Percentiles rank a stretch among this genome's conserved stretches.
Evolutionary conservation across 306 rosid species (phyloP).

Genomic region (Ziziphus jujuba): DNA sequence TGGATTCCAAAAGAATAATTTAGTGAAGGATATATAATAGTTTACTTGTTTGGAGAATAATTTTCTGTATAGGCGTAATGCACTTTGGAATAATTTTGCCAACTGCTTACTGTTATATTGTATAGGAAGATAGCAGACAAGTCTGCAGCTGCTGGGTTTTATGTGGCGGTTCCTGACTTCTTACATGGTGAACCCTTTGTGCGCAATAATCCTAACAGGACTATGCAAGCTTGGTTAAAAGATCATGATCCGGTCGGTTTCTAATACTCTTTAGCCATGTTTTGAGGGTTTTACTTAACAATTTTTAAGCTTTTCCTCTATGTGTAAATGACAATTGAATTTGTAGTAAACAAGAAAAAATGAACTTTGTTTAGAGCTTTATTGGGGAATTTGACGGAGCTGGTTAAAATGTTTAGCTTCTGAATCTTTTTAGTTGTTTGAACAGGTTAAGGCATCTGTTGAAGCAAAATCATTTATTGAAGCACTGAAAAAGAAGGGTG

Average conservation of each 20-base stretch:
- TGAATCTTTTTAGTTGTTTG: not conserved
- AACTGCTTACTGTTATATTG: constrained; percentile 3
- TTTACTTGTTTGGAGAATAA: not conserved
- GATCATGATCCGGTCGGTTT: constrained; percentile 45
- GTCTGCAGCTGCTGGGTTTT: constrained; percentile 48
- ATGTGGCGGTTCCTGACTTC: constrained; percentile 67
- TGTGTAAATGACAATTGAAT: too few species aligned
- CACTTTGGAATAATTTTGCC: not conserved
- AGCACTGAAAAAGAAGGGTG: constrained; percentile 56
- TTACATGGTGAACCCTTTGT: constrained; percentile 53
- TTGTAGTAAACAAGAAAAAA: too few species aligned
- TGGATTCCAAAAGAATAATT: constrained; percentile 1
- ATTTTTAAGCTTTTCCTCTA: too few species aligned
- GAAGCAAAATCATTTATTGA: constrained; percentile 49
- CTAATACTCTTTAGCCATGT: not conserved
- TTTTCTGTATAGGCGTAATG: not conserved
- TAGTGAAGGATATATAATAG: not conserved
- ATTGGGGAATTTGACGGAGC: too few species aligned
- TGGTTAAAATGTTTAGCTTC: not conserved
- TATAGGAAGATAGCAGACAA: constrained; percentile 65
- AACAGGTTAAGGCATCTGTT: constrained; percentile 60
- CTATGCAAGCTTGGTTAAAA: constrained; percentile 32
- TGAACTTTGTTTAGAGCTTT: too few species aligned
- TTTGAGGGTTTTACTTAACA: too few species aligned
- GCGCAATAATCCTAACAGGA: constrained; percentile 25